Evolutionary conservation across 495 filamentous ascomycete genomes (phyloP).

Genomic region (Baudoinia panamericana): DNA sequence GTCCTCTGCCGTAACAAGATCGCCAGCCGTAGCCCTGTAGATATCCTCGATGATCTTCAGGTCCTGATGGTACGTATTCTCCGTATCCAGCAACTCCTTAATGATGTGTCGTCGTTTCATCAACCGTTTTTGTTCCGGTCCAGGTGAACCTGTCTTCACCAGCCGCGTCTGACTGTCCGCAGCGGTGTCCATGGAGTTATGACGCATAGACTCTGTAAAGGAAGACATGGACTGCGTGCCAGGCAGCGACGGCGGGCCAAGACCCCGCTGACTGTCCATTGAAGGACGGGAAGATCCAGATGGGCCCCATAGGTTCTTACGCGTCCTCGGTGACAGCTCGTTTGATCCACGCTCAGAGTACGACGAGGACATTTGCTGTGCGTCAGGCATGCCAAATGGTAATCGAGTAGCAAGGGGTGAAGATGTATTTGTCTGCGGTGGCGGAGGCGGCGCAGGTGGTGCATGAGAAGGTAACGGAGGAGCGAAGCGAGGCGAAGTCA

Average conservation of each 20-base stretch:
- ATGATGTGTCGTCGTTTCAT: constrained; percentile 64
- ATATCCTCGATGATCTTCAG: constrained; percentile 95
- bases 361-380: neutral
- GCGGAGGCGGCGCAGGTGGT: constrained; percentile 15
- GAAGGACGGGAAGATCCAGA: constrained; percentile 15
- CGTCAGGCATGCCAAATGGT: constrained; percentile 8
- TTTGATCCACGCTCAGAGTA: constrained; percentile 14
- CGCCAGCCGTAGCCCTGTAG: constrained; percentile 84
- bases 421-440: neutral
- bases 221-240: constrained; percentile 15
- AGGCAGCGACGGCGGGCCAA: constrained; percentile 12
- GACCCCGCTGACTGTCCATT: constrained; percentile 12
- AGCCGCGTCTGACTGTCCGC: constrained; percentile 7
- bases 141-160: constrained; percentile 31
- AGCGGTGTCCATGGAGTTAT: constrained; percentile 12
- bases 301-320: constrained; percentile 14
- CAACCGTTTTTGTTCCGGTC: constrained; percentile 44
- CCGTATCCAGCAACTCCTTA: constrained; percentile 84
- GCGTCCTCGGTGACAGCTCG: constrained; percentile 14
- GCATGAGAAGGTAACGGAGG: constrained; percentile 15
- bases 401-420: neutral
- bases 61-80: constrained; percentile 72
- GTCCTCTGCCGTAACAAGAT: constrained; percentile 67
- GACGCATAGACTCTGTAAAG: constrained; percentile 7
- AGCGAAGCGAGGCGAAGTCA: constrained; percentile 13